phyloP scores from a whole-genome alignment of 2,329 filamentous ascomycete genomes.

The Ophiostoma quercus region DNA sequence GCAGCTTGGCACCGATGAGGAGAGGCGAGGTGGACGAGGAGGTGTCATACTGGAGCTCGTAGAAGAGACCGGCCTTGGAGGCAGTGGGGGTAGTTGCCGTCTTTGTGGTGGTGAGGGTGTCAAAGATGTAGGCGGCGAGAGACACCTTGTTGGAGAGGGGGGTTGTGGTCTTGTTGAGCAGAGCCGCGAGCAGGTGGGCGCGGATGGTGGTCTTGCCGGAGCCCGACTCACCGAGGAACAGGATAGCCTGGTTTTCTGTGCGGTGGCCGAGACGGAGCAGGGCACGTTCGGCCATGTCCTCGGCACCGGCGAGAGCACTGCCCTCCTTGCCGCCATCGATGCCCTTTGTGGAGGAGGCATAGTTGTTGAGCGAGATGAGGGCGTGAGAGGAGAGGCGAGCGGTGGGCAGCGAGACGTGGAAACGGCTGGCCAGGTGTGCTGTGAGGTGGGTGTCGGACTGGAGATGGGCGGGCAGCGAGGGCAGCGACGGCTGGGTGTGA shows the following conservation, averaged over 20 bases:
- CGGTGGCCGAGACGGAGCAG: slow-evolving; percentile 80
- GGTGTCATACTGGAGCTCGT: slow-evolving; percentile 95
- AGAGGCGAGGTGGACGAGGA: slow-evolving; percentile 77
- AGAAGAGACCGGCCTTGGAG: slow-evolving; percentile 91
- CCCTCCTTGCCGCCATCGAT: slow-evolving; percentile 87
- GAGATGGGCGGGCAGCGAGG: slow-evolving; percentile 76
- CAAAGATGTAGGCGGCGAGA: slow-evolving; percentile 90
- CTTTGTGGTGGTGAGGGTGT: slow-evolving; percentile 94
- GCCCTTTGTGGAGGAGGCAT: slow-evolving; percentile 80
- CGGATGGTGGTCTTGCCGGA: slow-evolving; percentile 93
- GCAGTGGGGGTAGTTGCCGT: slow-evolving; percentile 91
- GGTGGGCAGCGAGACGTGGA: slow-evolving; percentile 85
- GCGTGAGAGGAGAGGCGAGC: slow-evolving; percentile 87
- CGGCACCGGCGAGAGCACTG: slow-evolving; percentile 85
- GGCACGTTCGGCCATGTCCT: slow-evolving; percentile 83
- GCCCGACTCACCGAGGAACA: slow-evolving; percentile 93
- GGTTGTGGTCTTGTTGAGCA: slow-evolving; percentile 85
- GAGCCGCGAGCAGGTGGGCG: slow-evolving; percentile 76
- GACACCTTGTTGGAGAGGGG: slow-evolving; percentile 91
- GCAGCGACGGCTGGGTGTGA: slow-evolving; percentile 80
- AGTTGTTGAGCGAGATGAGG: slow-evolving; percentile 89
- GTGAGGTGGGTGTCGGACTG: slow-evolving; percentile 64
- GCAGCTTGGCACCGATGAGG: slow-evolving; percentile 86
- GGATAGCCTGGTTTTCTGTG: slow-evolving; percentile 85
- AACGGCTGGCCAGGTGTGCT: slow-evolving; percentile 78